Evolutionary conservation across 495 filamentous ascomycete species (phyloP), one percentile per base, ranked within the genome.

Genomic region (Penicillium cinerascens): DNA sequence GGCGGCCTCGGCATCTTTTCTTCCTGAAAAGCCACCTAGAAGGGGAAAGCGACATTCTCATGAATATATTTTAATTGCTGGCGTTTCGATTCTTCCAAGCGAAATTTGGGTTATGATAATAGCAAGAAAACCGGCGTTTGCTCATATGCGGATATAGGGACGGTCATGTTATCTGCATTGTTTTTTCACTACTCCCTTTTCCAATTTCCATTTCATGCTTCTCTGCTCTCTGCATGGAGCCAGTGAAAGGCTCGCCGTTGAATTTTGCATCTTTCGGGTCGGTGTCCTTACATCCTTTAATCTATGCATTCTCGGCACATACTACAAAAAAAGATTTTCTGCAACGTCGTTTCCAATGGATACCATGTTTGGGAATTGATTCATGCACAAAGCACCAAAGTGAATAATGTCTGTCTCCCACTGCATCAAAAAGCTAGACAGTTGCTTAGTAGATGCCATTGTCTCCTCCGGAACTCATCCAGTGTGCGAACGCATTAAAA

Each of bases 1-100:
- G 79, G 80, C 38, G 87, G 80, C 10, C 76, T 85, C 47, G 87
- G 81, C 23, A 69, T 85, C 43, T 77, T 86, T 56, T 79, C 65
- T 9, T 63, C 58, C 21, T 66, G 37, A 61, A 9, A 33, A 22
- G 22, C 37, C 20, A 26, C 33, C n/a, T 15, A n/a, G 10, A 25
- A 45, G n/a, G 8, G 15, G 21, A 17, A 44, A 49, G 25, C 48
- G 47, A 49, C 41, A 42, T 55, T 60, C 45, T 59, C 47, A 55
- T 60, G 53, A 56, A 65, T 50, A 64, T 65, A 55, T 51, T 62
- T 49, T 25, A 18, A 49, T 33, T 41, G 25, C 42, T 27, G 52
- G 63, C 52, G 58, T 59, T 60, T 36, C 51, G 21, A 35, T 26
- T 61, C 37, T 51, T 53, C 46, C 55, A 40, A 46, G 56, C 64